Base-by-base conservation (phyloP, 2,329 filamentous ascomycete species). In the Pseudogymnoascus sp. region DNA sequence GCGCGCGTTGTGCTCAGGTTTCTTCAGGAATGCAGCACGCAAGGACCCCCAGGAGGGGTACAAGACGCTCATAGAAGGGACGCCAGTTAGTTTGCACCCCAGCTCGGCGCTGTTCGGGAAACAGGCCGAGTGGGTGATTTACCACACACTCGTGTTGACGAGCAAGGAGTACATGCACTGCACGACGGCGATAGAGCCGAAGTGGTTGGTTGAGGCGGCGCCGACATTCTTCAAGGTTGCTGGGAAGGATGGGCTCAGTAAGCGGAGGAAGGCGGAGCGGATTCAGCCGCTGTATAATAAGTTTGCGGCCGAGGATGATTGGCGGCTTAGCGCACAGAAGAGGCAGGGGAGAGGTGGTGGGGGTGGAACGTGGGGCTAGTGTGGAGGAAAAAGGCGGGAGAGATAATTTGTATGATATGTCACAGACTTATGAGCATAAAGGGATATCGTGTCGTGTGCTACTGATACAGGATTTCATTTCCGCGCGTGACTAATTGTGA, bases 191-290 rank as follows among this genome's bases (percentile, higher is more conserved):
- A 97, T 99, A 71, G 95, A 99, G 77, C 93, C 95, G 7, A 96
- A 96, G 72, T 89, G 86, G 86, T 83, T 99, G 21, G 92, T 97
- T 0, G 93, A 97, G 71, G 93, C 93, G 11, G 95, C 96, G n/a
- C 95, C 96, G 8, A 97, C 92, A 0, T 99, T 97, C 80, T 99
- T 97, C 86, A 96, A 96, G 82, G 91, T 97, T 4, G 93, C 95
- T 16, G 87, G 90, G 0, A 93, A 89, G 37, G 91, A 97, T 73
- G 82, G 85, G 63, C 76, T 99, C 71, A 93, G 89, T 67, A 97
- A 96, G 82, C 80, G 95, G 72, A 95, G 96, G 84, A 89, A 91
- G 80, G 91, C 91, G 0, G 95, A 99, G 81, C 83, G 93, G 63
- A 97, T 99, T 63, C 91, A 96, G 79, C 95, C 95, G 47, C 76